phyloP scores from a whole-genome alignment of 2,329 filamentous ascomycete genomes.

The Rhynchosporium graminicola region DNA sequence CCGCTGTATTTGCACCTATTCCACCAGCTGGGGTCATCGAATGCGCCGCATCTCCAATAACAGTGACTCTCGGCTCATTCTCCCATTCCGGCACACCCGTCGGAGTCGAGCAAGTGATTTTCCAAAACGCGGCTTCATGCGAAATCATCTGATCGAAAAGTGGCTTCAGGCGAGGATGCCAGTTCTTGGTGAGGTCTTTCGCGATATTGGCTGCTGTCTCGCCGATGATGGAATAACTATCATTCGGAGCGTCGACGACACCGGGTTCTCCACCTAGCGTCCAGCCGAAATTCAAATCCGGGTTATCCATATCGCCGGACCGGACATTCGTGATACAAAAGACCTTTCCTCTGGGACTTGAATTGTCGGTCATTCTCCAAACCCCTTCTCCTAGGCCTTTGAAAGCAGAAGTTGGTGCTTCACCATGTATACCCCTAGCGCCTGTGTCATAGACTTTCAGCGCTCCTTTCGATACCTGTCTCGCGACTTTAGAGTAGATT shows the following conservation, averaged over 20 bases:
- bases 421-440: conserved; percentile 64
- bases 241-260: conserved; percentile 57
- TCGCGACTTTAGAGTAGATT: conserved; percentile 60
- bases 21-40: conserved; percentile 60
- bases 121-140: conserved; percentile 63
- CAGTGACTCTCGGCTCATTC: conserved; percentile 58
- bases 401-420: conserved; percentile 63
- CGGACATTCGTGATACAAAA: conserved; percentile 66
- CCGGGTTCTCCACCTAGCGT: conserved; percentile 61
- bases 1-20: conserved; percentile 58
- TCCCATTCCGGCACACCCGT: conserved; percentile 60
- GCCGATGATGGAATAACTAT: conserved; percentile 60
- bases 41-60: conserved; percentile 60
- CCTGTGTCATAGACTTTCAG: conserved; percentile 65
- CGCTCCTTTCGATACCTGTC: conserved; percentile 57
- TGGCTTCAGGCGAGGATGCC: conserved; percentile 57
- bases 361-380: conserved; percentile 54
- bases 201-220: conserved; percentile 58
- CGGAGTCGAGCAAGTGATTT: conserved; percentile 63
- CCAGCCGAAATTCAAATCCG: conserved; percentile 60
- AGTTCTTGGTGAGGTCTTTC: conserved; percentile 53
- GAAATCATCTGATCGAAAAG: conserved; percentile 60
- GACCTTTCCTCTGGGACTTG: conserved; percentile 48
- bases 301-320: conserved; percentile 58
- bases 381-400: conserved; percentile 64